Evolutionary conservation across 306 rosid species (phyloP).

Genomic region (Prunus campanulata): DNA sequence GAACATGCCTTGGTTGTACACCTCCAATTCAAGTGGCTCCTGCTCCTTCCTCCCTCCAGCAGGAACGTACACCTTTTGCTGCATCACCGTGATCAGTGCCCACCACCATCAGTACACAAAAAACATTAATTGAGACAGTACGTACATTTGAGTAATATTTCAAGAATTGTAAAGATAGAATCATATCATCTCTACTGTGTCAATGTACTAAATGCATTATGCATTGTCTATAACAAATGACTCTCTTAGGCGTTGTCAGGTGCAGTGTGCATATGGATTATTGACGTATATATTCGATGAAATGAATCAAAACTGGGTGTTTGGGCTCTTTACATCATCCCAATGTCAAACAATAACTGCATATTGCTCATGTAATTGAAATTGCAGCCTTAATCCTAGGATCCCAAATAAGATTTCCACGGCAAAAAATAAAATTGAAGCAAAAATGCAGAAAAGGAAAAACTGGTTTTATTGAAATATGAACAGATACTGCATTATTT

Average conservation of each 20-base stretch:
- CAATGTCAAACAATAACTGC: no score
- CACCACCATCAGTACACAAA: neutral
- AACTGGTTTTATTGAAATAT: no score
- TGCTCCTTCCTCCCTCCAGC: conserved; percentile 29
- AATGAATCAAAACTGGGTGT: no score
- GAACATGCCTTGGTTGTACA: conserved; percentile 44
- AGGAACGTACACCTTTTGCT: conserved; percentile 45
- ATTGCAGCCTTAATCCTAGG: neutral
- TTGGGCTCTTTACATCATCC: no score
- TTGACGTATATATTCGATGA: neutral
- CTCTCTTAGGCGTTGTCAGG: neutral
- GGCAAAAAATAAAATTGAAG: neutral
- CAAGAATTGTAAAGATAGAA: no score
- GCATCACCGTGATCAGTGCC: conserved; percentile 8
- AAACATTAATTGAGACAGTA: no score
- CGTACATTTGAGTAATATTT: neutral
- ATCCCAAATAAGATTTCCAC: neutral
- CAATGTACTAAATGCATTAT: neutral
- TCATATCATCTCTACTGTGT: neutral
- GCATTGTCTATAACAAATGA: neutral
- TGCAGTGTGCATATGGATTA: neutral
- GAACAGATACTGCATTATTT: no score
- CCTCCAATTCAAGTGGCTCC: conserved; percentile 38
- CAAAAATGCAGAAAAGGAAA: neutral
- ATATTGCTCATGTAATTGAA: no score